Conservation (phyloP, 208 protist species). For the Crithidia expoeki region DNA sequence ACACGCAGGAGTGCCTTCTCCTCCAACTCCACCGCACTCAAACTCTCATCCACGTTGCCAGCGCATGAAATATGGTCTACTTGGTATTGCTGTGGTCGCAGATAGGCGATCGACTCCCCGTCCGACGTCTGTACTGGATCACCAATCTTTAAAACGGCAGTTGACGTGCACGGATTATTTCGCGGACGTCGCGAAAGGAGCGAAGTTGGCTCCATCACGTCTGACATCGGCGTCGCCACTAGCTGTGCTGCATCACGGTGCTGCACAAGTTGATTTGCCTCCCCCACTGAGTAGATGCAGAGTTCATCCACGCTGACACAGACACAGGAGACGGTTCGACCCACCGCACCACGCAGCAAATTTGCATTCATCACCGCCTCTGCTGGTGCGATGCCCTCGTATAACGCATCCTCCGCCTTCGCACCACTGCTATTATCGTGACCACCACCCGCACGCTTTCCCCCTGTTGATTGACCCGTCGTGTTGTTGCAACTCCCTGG, state of each 20-base stretch:
- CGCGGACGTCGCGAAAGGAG: conserved; percentile 8
- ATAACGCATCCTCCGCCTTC: neutral
- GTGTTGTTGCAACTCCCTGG: no score
- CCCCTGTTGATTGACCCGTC: no score
- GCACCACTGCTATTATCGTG: neutral
- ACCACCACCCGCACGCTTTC: neutral
- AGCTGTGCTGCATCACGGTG: conserved; percentile 9
- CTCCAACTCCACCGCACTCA: neutral
- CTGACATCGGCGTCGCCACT: neutral
- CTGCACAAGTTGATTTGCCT: conserved; percentile 34
- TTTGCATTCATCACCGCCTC: neutral
- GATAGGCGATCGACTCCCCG: no score
- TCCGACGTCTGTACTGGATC: no score
- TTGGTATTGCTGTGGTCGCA: neutral
- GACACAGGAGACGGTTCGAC: conserved; percentile 56
- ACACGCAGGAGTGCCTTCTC: neutral
- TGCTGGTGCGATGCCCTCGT: no score
- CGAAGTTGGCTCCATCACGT: conserved; percentile 5
- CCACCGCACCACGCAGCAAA: conserved; percentile 16
- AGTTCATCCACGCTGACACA: conserved; percentile 81
- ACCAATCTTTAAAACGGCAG: no score
- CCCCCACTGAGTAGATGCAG: conserved; percentile 68
- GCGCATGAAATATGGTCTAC: neutral
- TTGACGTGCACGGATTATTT: neutral
- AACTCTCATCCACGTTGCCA: neutral